Conservation (phyloP, 495 filamentous ascomycete genomes). For the Usnea hakonensis region DNA sequence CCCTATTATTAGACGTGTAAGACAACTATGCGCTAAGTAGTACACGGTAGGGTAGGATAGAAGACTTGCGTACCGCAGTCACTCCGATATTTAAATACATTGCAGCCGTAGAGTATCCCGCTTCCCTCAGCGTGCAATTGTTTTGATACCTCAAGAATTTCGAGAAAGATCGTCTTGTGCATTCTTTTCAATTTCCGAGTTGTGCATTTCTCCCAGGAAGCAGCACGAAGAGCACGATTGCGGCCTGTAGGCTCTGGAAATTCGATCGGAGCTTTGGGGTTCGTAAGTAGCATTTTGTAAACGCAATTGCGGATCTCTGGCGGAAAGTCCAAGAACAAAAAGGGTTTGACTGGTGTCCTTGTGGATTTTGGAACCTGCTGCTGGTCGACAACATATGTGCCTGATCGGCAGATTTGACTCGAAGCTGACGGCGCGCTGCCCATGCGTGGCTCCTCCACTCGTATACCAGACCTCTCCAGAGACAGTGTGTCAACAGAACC, state of each 20-base stretch:
- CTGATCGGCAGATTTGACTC: neutral
- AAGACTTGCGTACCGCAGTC: slow-evolving; percentile 26
- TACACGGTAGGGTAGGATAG: no score
- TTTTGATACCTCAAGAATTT: slow-evolving; percentile 12
- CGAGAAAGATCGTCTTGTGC: slow-evolving; percentile 16
- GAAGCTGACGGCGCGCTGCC: neutral
- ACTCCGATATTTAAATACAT: slow-evolving; percentile 19
- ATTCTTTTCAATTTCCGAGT: neutral
- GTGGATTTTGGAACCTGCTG: neutral
- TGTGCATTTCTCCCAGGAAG: slow-evolving; percentile 7
- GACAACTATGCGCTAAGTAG: slow-evolving; percentile 42
- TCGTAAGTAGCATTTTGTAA: slow-evolving; percentile 14
- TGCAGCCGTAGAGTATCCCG: slow-evolving; percentile 17
- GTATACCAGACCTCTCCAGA: neutral
- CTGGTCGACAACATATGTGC: neutral
- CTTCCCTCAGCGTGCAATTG: slow-evolving; percentile 16
- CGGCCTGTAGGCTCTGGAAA: slow-evolving; percentile 10
- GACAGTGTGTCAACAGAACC: neutral
- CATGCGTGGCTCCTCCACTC: neutral
- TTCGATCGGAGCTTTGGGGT: slow-evolving; percentile 9
- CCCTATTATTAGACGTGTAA: neutral
- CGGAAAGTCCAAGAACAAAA: slow-evolving; percentile 6
- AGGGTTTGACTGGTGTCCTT: neutral
- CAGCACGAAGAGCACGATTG: slow-evolving; percentile 1
- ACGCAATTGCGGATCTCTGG: slow-evolving; percentile 14